phyloP scores from a whole-genome alignment of 345 rosid species.

The Corchorus olitorius region DNA sequence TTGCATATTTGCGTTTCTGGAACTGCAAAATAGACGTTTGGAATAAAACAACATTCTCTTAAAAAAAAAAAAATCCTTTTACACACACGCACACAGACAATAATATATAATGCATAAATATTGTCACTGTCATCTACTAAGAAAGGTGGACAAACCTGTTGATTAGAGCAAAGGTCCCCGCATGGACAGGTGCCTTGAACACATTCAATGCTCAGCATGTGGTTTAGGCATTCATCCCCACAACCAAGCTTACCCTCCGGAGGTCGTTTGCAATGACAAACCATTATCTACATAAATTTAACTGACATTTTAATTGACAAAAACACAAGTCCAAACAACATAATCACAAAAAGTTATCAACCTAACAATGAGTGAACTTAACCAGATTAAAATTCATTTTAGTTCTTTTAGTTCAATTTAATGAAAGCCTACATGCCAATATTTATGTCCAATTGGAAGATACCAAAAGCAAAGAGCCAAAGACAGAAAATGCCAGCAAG shows the following conservation, averaged over 20 bases:
- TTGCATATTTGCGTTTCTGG: slow-evolving; percentile 80
- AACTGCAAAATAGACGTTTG: slow-evolving; percentile 59
- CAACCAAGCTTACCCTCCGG: slow-evolving; percentile 70
- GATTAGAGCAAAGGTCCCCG: slow-evolving; percentile 90
- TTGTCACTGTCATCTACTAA: slow-evolving; percentile 8
- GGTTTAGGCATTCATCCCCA: slow-evolving; percentile 94
- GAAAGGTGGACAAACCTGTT: slow-evolving; percentile 57
- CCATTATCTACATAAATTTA: slow-evolving; percentile 72
- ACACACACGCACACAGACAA: background rate
- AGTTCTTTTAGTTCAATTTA: background rate
- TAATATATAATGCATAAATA: background rate
- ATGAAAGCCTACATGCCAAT: background rate
- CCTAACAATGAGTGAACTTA: background rate
- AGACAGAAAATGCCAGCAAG: background rate
- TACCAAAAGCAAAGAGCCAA: background rate
- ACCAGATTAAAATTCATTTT: background rate
- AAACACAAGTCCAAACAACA: background rate
- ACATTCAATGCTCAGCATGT: slow-evolving; percentile 97
- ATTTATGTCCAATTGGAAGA: background rate
- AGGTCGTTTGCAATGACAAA: slow-evolving; percentile 84
- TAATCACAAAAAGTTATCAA: no score
- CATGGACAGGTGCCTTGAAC: slow-evolving; percentile 93
- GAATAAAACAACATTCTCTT: slow-evolving; percentile 8
- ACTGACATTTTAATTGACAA: slow-evolving; percentile 7
- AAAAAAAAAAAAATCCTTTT: background rate